A percentile compares a stretch with the other conserved stretches of the same genome.
These are phyloP conservation scores for Malus domestica DNA, from an alignment of 306 rosid genomes.

Conservation along the genomic window ASM211411v1 NC_041793.1:7822001-7822500, in stretches of 20 bases:
- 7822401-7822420: constrained; percentile 8
- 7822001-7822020: too few relatives aligned
- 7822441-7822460: constrained; percentile 20
- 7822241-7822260: constrained; percentile 21
- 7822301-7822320: constrained; percentile 23
- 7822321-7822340: constrained; percentile 31
- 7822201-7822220: constrained; percentile 15
- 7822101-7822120: too few relatives aligned
- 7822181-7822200: constrained; percentile 11
- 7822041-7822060: too few relatives aligned
- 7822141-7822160: too few relatives aligned
- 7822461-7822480: constrained; percentile 17
- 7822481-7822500: too few relatives aligned
- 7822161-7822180: too few relatives aligned
- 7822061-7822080: too few relatives aligned
- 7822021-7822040: too few relatives aligned
- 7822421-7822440: constrained; percentile 23
- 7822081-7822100: too few relatives aligned
- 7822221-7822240: constrained; percentile 22
- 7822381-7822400: constrained; percentile 24
- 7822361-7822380: constrained; percentile 19
- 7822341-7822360: constrained; percentile 24
- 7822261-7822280: constrained; percentile 26
- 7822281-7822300: constrained; percentile 19
- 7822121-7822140: too few relatives aligned